Evolutionary conservation across 257 asterid genomes (phyloP).

Genomic region (Ocimum tenuiflorum): DNA sequence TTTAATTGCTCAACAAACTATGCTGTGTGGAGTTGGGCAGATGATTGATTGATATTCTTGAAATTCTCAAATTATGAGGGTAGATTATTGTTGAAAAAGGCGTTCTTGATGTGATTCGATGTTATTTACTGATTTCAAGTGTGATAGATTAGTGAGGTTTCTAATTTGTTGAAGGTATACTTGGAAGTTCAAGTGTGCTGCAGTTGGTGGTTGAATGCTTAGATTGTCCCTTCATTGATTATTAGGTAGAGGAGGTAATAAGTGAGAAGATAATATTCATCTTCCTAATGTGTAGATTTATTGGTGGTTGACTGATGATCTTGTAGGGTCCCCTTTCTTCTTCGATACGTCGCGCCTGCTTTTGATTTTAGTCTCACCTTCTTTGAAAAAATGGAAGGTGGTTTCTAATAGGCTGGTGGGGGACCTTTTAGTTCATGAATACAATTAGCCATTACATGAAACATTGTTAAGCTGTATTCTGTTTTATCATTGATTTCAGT

Average conservation of each 20-base stretch:
- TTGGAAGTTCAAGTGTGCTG: background rate
- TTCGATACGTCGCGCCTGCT: background rate
- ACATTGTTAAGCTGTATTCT: background rate
- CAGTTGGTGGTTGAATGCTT: constrained; percentile 10
- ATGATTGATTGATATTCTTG: background rate
- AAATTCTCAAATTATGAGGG: background rate
- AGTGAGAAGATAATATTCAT: background rate
- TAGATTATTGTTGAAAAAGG: background rate
- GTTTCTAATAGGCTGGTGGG: background rate
- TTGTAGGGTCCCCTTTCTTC: background rate
- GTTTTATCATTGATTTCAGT: background rate
- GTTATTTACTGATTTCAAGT: background rate
- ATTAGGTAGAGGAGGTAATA: constrained; percentile 1
- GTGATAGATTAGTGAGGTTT: background rate
- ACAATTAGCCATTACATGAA: background rate
- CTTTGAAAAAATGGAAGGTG: background rate
- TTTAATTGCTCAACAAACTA: background rate
- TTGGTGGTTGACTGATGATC: background rate
- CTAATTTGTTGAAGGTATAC: background rate
- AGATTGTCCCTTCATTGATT: background rate
- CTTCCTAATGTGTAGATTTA: background rate
- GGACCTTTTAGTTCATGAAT: background rate
- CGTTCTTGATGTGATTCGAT: background rate
- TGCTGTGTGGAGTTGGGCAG: background rate
- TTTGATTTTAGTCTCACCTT: background rate